Evolutionary conservation across 768 basidiomycete species (phyloP).

Genomic region (Dentipellis fragilis): DNA sequence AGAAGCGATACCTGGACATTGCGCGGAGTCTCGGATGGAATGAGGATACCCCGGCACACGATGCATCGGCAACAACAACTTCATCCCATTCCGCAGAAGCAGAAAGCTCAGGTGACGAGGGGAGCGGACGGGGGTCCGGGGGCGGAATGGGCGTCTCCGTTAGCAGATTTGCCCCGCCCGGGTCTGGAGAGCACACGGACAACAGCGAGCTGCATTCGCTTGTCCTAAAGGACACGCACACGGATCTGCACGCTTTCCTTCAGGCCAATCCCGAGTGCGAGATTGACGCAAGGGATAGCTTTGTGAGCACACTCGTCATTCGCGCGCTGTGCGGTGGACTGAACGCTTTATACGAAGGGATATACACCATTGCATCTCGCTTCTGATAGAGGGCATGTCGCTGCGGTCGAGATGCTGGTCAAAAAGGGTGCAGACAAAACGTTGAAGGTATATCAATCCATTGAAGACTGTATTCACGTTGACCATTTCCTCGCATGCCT

Average conservation of each 20-base stretch:
- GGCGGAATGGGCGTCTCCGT: slow-evolving; percentile 52
- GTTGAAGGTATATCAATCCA: slow-evolving; percentile 42
- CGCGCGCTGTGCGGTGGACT: neutral
- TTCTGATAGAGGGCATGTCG: slow-evolving; percentile 64
- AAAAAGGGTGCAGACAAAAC: slow-evolving; percentile 51
- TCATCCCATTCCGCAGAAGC: slow-evolving; percentile 6
- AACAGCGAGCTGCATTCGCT: slow-evolving; percentile 40
- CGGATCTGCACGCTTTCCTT: slow-evolving; percentile 35
- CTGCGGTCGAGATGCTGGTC: slow-evolving; percentile 49
- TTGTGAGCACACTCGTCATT: slow-evolving; percentile 37
- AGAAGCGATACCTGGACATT: slow-evolving; percentile 57
- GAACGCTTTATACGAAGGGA: slow-evolving; percentile 39
- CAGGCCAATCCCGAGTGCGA: slow-evolving; percentile 29
- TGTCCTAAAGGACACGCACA: slow-evolving; percentile 48
- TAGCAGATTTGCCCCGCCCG: slow-evolving; percentile 43
- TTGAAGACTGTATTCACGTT: neutral
- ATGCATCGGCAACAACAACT: neutral
- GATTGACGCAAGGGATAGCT: slow-evolving; percentile 59
- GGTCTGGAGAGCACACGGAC: slow-evolving; percentile 22
- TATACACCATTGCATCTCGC: slow-evolving; percentile 85
- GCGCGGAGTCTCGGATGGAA: slow-evolving; percentile 65
- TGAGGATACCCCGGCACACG: slow-evolving; percentile 20
- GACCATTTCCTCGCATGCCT: slow-evolving; percentile 4
- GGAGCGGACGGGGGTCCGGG: slow-evolving; percentile 15
- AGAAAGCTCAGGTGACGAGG: slow-evolving; percentile 12